These are phyloP conservation scores for Xerocomellus chrysenteron DNA, from an alignment of 768 basidiomycete species.

Conservation along the genomic window DNA sequence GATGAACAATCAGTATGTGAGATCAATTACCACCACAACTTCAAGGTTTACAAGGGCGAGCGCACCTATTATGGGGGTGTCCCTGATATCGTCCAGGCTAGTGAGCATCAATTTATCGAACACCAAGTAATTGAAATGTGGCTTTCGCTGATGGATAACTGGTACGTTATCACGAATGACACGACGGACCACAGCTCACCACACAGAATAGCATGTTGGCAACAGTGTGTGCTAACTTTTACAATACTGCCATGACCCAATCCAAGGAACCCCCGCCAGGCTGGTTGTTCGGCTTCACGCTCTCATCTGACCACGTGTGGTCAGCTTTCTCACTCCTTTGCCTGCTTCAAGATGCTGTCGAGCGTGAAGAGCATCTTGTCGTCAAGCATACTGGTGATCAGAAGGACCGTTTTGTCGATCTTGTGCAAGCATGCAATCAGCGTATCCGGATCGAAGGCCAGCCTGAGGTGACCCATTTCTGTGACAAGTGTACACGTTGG, in stretches of 20 bases:
- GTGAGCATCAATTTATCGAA: not conserved
- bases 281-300: not conserved
- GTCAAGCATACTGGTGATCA: not conserved
- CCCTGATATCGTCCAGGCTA: not conserved
- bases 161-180: not conserved
- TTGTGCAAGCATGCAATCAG: not conserved
- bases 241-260: not conserved
- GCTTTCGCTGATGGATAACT: not conserved
- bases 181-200: no score
- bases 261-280: not conserved
- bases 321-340: not conserved
- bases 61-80: not conserved
- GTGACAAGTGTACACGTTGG: conserved; percentile 2
- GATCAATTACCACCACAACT: conserved; percentile 6
- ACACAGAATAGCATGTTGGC: no score
- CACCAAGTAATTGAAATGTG: not conserved
- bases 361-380: not conserved
- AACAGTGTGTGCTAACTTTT: not conserved
- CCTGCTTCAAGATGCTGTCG: conserved; percentile 1
- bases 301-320: not conserved
- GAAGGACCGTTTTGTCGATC: not conserved
- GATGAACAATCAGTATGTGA: no score
- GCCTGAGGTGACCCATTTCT: not conserved
- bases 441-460: not conserved
- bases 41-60: not conserved